Base-by-base conservation (phyloP, 2,329 filamentous ascomycete genomes). In the Fusarium irregulare region DNA sequence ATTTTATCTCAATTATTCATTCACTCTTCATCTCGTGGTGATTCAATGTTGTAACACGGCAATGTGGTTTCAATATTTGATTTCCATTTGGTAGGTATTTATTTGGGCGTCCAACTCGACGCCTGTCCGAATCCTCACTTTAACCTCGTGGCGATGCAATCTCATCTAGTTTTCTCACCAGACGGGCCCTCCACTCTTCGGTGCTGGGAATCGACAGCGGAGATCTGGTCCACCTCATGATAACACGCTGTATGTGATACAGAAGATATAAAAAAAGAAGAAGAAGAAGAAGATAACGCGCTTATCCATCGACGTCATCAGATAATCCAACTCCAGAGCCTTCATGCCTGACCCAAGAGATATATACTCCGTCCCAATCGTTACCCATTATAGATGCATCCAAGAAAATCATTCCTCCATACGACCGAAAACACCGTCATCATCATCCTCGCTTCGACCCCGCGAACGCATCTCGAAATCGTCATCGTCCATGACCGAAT, bases 351-450 rank as follows among this genome's bases (percentile, higher is more conserved):
- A 75, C 73, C 76, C 75, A 72, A 73, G 64, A 75, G 55, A 66
- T 75, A 70, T 75, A 70, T 75, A 61, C 64, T 71, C 71, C 70
- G 60, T 69, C 64, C 70, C 64, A 60, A 54, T 73, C 67, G 57
- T 73, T 71, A 60, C 70, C 72, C 60, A 73, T 66, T 72, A 69
- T 62, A 70, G 62, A 68, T 75, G 59, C 71, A 71, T 54, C 63
- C 68, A 67, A 72, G n/a, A 72, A 72, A 69, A 70, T 82, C 85
- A 96, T 80, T 97, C 93, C 82, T 99, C 96, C 95, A 98, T 98
- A 73, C 89, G 89, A 60, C 94, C 94, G 84, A 99, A 99, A 75
- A 98, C 92, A 77, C 94, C 94, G 72, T 98, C 94, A 72, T 98
- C 95, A 68, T 97, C 94, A 74, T 97, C 94, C 74, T 97, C 93